These are phyloP conservation scores for Quercus tomentella DNA, from an alignment of 331 rosid species.

Conservation along the genomic window DNA sequence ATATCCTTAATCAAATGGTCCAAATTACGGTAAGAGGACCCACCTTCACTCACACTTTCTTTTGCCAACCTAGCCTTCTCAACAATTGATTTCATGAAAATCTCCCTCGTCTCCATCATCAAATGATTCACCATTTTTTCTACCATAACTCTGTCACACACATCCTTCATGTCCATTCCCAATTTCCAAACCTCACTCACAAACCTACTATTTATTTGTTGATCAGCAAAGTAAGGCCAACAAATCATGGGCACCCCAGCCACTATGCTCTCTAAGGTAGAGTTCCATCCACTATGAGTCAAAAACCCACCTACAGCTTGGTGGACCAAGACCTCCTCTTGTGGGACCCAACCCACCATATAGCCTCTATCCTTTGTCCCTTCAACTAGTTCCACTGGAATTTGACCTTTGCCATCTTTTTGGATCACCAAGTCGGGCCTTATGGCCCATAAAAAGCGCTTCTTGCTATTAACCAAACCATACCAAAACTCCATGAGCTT, in stretches of 20 bases:
- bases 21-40: conserved; percentile 22
- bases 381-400: neutral
- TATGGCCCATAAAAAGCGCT: conserved; percentile 48
- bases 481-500: conserved; percentile 45
- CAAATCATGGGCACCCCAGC: conserved; percentile 37
- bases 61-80: conserved; percentile 13
- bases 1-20: conserved; percentile 7
- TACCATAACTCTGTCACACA: conserved; percentile 8
- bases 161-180: conserved; percentile 35
- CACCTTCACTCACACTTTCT: conserved; percentile 12
- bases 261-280: conserved; percentile 31
- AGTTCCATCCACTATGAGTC: conserved; percentile 42
- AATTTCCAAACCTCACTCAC: conserved; percentile 33
- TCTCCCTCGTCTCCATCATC: conserved; percentile 17
- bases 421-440: conserved; percentile 8
- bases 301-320: conserved; percentile 27
- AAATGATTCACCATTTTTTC: conserved; percentile 25
- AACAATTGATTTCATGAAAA: conserved; percentile 9
- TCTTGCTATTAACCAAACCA: conserved; percentile 45
- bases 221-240: conserved; percentile 18
- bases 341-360: conserved; percentile 32
- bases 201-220: conserved; percentile 28
- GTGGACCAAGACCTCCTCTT: conserved; percentile 29
- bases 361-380: conserved; percentile 17
- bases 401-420: neutral